Base-by-base conservation (phyloP, 352 stramenopile genomes). In the Globisporangium okanoganense region DNA sequence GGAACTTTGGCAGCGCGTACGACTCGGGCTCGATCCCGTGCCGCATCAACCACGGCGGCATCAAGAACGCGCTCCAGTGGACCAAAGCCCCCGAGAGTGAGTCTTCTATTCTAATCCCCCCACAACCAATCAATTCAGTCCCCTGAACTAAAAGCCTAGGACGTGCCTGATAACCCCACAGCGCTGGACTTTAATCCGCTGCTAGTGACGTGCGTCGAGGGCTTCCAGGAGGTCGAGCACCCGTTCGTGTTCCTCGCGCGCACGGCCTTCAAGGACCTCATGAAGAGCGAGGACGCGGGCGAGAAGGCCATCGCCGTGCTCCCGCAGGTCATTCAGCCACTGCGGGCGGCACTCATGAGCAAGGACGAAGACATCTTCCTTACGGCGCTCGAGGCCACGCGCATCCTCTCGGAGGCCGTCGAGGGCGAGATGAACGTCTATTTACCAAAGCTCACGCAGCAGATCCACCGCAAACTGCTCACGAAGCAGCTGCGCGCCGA, bases 241-340 rank as follows among this genome's bases (percentile, higher is more conserved):
- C 82, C 82, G 31, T 92, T 87, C 62, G 82, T 92, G 7, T 92
- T 92, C 51, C 74, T 92, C n/a, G 70, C 82, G 24, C 77, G 80
- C 16, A 71, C 79, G 10, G 83, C 79, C 58, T 92, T 90, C 56
- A 79, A 80, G n/a, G 80, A 92, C 43, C 67, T 92, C 9, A 55
- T 92, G 75, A 68, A 77, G 45, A 56, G 76, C 16, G 71, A 88
- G 27, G 76, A 88, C 52, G 80, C 79, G n/a, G 59, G 70, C 16
- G 80, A 90, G 24, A 90, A 90, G 27, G 75, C 71, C 2, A 44
- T 82, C 4, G 66, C 69, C 16, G 72, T 92, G 20, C 70, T 92
- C 0, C 74, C 73, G 3, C 76, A 87, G 38, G 65, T 90, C 12
- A 88, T 90, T 41, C 70, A 78, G 13, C 71, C 82, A 20, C 65